Evolutionary conservation across 2,329 filamentous ascomycete genomes (phyloP), one percentile per base, ranked within the genome.

Genomic region (Fusarium newnesense): DNA sequence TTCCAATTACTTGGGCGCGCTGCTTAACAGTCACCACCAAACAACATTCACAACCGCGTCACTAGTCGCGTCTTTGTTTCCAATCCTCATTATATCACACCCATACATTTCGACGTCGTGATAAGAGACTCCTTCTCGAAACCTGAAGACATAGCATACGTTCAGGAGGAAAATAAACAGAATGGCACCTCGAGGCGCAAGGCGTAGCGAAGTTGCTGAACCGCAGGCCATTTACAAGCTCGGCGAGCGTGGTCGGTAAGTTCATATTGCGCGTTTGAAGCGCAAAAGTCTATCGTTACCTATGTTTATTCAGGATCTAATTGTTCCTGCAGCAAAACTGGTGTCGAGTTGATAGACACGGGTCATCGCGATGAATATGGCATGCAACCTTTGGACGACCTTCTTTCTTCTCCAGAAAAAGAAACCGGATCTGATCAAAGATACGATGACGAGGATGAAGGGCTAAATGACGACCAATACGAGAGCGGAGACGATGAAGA

Each of bases 341-440:
- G 96, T 49, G 89, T 97, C 32, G 93, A 91, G 2, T 83, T 98
- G 37, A 90, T 91, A 77, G 94, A 97, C 78, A 90, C 87, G 62
- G 94, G 94, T 59, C 86, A 91, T 69, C 93, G 94, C 83, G 96
- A 98, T 83, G 95, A 97, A 81, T 87, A 97, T 87, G 96, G 96
- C 81, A 91, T 99, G 85, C 94, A 98, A 80, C 92, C 94, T 40
- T 88, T 97, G 66, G 93, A 96, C 40, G 90, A 90, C 75, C 90
- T 98, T 74, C 97, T 97, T 82, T 98, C 95, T 13, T 97, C 95
- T 26, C 95, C 95, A 19, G 89, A 90, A 74, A 93, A 91, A 77
- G 72, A 70, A 70, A 75, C 53, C 47, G 73, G n/a, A 32, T 34
- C 43, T n/a, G 39, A 56, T 26, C 70, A 59, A 43, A 34, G 50